Evolutionary conservation across 2,329 filamentous ascomycete genomes (phyloP), one percentile per base, ranked within the genome.

Genomic region (Coniochaeta sp.): DNA sequence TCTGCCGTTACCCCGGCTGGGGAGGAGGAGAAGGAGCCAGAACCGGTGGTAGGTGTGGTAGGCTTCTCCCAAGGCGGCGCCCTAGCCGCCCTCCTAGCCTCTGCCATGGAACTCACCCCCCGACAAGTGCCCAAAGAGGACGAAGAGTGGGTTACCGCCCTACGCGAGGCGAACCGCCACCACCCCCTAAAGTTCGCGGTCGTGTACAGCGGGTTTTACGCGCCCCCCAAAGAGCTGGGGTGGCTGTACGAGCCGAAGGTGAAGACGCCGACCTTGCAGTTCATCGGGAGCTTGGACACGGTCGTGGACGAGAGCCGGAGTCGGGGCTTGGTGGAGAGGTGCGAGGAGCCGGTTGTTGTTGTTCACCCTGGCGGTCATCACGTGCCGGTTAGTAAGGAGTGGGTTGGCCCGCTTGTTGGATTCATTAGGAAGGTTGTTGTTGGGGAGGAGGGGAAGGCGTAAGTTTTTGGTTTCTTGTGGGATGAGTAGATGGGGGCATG

Each of bases 361-460:
- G 79, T 86, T 60, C 90, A 95, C 68, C 91, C 92, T 1, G 92
- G 92, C 7, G 91, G 91, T 0, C 92, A 97, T 67, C 91, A 95
- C 63, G 80, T 96, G 62, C 92, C 92, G 0, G 83, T 90, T 54
- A 82, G 85, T 58, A 89, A 87, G 71, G 86, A 91, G 58, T 94
- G 87, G 79, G 82, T 86, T 18, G 85, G 86, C 74, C 86, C 86
- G 28, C 69, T 95, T 57, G 83, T 61, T 1, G 64, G 59, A 4
- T 70, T 68, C 48, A 53, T 69, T 20, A 61, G 57, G 56, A 60
- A 62, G 54, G 59, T 51, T 49, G 49, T 59, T 20, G 28, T 26
- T 32, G 54, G 53, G 28, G 52, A 31, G 12, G 10, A 51, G 50
- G 28, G 9, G 14, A 35, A 49, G 5, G 28, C 14, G 20, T 16